Conservation (phyloP, 805 yeast genomes). For the Sugiyamaella chiloensis region DNA sequence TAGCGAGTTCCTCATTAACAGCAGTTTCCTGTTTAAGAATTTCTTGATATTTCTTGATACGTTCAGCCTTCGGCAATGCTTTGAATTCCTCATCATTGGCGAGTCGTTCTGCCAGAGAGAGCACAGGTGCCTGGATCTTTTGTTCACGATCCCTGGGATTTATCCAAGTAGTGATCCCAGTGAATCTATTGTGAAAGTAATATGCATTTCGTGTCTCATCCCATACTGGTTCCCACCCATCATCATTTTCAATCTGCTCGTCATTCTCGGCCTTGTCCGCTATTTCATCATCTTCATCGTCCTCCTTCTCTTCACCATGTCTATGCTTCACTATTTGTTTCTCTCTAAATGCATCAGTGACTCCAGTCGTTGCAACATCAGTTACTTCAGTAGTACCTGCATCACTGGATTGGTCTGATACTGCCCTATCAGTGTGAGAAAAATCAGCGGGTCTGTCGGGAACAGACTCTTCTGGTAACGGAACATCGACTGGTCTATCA, state of each 20-base stretch:
- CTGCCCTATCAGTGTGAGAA: not conserved
- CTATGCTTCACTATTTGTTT: too few species aligned
- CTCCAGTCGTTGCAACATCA: too few species aligned
- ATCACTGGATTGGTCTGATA: not conserved
- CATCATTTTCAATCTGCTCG: slow-evolving; percentile 13
- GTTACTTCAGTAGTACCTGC: too few species aligned
- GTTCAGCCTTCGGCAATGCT: slow-evolving; percentile 13
- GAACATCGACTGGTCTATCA: slow-evolving; percentile 8
- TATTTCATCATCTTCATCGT: not conserved
- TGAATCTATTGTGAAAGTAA: slow-evolving; percentile 28
- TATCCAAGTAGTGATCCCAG: slow-evolving; percentile 28
- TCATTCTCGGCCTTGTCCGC: not conserved
- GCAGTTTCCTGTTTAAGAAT: slow-evolving; percentile 2
- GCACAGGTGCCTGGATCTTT: not conserved
- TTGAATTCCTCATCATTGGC: slow-evolving; percentile 16
- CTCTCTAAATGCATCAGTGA: too few species aligned
- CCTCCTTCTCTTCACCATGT: too few species aligned
- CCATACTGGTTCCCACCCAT: slow-evolving; percentile 30
- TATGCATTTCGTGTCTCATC: slow-evolving; percentile 22
- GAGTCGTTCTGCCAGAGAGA: slow-evolving; percentile 10
- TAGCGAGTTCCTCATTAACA: not conserved
- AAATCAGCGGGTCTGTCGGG: not conserved
- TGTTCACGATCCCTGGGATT: slow-evolving; percentile 22
- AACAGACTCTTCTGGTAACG: slow-evolving; percentile 6
- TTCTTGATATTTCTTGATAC: slow-evolving; percentile 15